Conservation (phyloP, 2,329 filamentous ascomycete species). For the Arthrinium puccinioides region DNA sequence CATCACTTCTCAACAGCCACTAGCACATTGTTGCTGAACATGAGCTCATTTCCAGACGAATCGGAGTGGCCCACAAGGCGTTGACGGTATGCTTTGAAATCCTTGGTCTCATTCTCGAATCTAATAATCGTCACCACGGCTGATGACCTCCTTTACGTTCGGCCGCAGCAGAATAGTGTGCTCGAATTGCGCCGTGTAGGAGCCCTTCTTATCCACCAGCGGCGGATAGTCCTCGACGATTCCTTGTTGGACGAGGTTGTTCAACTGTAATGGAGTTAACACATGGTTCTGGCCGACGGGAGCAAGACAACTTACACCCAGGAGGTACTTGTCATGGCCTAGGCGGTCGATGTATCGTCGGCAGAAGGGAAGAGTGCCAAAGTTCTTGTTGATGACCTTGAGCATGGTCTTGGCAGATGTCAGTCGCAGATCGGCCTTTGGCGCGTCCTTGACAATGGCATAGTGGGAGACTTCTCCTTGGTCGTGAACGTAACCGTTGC, state of each 20-base stretch:
- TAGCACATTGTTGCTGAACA: no score
- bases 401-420: constrained; percentile 79
- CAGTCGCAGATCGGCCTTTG: constrained; percentile 68
- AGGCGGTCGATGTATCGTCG: constrained; percentile 84
- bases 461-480: constrained; percentile 91
- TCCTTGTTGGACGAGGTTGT: constrained; percentile 73
- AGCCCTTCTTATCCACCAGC: constrained; percentile 84
- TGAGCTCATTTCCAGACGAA: no score
- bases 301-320: constrained; percentile 55
- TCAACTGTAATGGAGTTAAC: constrained; percentile 51
- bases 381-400: constrained; percentile 91
- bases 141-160: constrained; percentile 81
- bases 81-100: no score
- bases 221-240: constrained; percentile 90
- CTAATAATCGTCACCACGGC: constrained; percentile 78
- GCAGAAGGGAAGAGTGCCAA: constrained; percentile 86
- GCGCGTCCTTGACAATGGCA: constrained; percentile 64
- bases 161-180: constrained; percentile 76
- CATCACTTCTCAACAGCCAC: no score
- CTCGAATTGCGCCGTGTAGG: constrained; percentile 90
- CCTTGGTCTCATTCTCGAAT: neutral
- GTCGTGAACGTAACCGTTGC: constrained; percentile 79
- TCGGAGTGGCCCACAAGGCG: no score
- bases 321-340: constrained; percentile 87
- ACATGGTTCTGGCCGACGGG: neutral